These are phyloP conservation scores for Mucor sp. DNA, from an alignment of 371 early-diverging fungal species.

Conservation along the genomic window DNA sequence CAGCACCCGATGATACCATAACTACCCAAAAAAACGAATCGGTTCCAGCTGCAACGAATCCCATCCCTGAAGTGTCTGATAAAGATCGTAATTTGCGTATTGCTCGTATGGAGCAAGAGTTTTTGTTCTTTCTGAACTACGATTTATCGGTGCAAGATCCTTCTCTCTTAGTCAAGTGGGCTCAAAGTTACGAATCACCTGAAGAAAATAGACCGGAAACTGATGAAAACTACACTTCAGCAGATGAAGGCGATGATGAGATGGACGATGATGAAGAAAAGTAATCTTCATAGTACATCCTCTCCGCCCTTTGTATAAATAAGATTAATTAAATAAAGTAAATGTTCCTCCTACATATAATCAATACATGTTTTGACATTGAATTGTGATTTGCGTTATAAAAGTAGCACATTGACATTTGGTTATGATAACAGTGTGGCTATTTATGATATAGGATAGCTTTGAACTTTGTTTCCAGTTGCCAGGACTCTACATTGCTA, in stretches of 20 bases:
- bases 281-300: background rate
- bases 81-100: constrained; percentile 23
- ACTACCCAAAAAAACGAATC: background rate
- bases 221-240: constrained; percentile 29
- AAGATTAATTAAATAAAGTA: background rate
- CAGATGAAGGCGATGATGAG: constrained; percentile 46
- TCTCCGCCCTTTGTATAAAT: background rate
- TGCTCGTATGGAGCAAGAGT: constrained; percentile 60
- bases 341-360: background rate
- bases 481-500: no score
- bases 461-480: no score
- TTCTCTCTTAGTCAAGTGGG: constrained; percentile 36
- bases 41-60: background rate
- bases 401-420: no score
- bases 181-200: constrained; percentile 16
- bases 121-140: constrained; percentile 55
- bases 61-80: background rate
- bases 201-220: background rate
- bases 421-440: no score
- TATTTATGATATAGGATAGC: no score
- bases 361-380: no score
- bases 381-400: no score
- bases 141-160: constrained; percentile 44
- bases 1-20: constrained; percentile 16
- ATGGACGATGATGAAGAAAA: constrained; percentile 31